These are phyloP conservation scores for Aspergillus ochraceoroseus DNA, from an alignment of 2,329 filamentous ascomycete species.

Conservation along the genomic window DNA sequence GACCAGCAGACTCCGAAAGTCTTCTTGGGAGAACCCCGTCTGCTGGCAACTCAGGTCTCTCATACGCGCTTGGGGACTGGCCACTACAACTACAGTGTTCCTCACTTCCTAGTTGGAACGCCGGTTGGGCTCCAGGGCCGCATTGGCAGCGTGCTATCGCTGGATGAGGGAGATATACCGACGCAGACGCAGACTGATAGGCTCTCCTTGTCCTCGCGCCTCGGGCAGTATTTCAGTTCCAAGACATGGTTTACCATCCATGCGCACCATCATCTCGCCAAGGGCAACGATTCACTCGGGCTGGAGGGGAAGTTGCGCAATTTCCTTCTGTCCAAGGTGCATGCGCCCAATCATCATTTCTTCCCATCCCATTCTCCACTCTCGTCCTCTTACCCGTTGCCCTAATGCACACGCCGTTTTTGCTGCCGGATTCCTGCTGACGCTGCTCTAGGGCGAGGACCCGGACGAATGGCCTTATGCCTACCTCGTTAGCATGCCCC, in stretches of 20 bases:
- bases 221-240: slow-evolving; percentile 1
- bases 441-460: slow-evolving; percentile 8
- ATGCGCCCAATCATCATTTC: background rate
- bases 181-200: slow-evolving; percentile 5
- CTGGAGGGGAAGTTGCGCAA: slow-evolving; percentile 9
- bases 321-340: slow-evolving; percentile 11
- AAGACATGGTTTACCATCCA: slow-evolving; percentile 9
- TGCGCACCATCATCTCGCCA: slow-evolving; percentile 7
- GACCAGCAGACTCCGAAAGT: background rate
- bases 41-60: slow-evolving; percentile 10
- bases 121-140: slow-evolving; percentile 17
- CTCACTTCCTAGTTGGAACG: slow-evolving; percentile 18
- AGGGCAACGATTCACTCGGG: slow-evolving; percentile 7
- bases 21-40: slow-evolving; percentile 8
- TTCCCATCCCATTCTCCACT: background rate
- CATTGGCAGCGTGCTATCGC: slow-evolving; percentile 13
- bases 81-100: slow-evolving; percentile 15
- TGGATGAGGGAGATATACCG: slow-evolving; percentile 7
- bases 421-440: background rate
- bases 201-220: too few relatives aligned
- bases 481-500: slow-evolving; percentile 12
- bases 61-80: slow-evolving; percentile 15
- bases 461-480: slow-evolving; percentile 11
- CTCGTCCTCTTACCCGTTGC: background rate
- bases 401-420: background rate